Evolutionary conservation across 192 early-diverging fungal species (phyloP).

Genomic region (Coemansia sp.): DNA sequence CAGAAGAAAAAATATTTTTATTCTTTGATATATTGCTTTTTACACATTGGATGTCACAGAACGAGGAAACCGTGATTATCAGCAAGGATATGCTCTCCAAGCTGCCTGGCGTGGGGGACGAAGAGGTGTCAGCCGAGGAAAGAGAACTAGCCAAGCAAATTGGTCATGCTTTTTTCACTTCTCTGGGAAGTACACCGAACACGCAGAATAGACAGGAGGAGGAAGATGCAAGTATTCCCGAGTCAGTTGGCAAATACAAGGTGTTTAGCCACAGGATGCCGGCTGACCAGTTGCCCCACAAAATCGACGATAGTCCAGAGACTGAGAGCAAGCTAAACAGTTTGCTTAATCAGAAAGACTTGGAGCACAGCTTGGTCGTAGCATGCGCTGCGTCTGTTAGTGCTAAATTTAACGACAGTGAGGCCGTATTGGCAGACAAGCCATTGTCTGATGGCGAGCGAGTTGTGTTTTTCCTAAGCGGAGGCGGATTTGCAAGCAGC

Average conservation of each 20-base stretch:
- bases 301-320: slow-evolving; percentile 1
- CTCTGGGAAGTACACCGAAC: neutral
- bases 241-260: slow-evolving; percentile 6
- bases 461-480: slow-evolving; percentile 14
- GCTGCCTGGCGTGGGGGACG: slow-evolving; percentile 21
- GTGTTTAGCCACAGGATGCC: slow-evolving; percentile 13
- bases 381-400: slow-evolving; percentile 5
- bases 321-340: neutral
- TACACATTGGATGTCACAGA: neutral
- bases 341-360: neutral
- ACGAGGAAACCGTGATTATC: neutral
- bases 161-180: neutral
- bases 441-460: slow-evolving; percentile 8
- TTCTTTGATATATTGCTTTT: neutral
- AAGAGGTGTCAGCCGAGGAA: slow-evolving; percentile 18
- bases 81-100: neutral
- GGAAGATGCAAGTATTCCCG: slow-evolving; percentile 2
- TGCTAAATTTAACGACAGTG: neutral
- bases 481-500: slow-evolving; percentile 25
- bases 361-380: slow-evolving; percentile 20
- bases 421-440: neutral
- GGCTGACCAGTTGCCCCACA: slow-evolving; percentile 13
- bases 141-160: neutral
- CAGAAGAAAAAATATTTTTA: no score
- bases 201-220: neutral